Conservation (phyloP, 2,329 filamentous ascomycete genomes). For the Penicillium psychrosexuale region DNA sequence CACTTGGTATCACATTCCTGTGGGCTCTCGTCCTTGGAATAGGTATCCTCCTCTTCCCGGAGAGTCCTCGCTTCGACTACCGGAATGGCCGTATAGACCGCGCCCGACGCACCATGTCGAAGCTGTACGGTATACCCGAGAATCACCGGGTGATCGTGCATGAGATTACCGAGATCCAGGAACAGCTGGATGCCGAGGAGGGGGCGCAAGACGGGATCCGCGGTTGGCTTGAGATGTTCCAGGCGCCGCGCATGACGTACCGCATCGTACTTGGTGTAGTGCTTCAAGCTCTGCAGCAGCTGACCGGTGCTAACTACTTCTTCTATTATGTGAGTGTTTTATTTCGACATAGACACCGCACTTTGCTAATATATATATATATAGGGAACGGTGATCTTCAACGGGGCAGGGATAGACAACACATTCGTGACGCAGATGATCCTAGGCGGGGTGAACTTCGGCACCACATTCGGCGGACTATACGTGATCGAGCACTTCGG, state of each 20-base stretch:
- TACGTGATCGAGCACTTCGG: constrained; percentile 68
- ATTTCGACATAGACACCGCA: too few species aligned
- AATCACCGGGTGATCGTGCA: constrained; percentile 53
- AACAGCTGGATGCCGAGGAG: constrained; percentile 54
- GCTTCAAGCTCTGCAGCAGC: constrained; percentile 45
- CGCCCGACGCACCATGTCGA: constrained; percentile 53
- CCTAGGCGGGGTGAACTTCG: constrained; percentile 65
- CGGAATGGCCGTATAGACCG: constrained; percentile 52
- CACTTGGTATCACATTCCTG: constrained; percentile 57
- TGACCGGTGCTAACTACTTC: constrained; percentile 48
- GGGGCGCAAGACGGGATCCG: constrained; percentile 26
- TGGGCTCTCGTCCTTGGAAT: constrained; percentile 54
- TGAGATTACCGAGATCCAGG: constrained; percentile 56
- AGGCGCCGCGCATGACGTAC: constrained; percentile 47
- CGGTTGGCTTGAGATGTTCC: constrained; percentile 44
- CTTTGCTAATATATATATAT: constrained; percentile 52
- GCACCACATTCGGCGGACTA: constrained; percentile 62
- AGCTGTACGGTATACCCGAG: constrained; percentile 54
- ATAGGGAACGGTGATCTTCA: constrained; percentile 50
- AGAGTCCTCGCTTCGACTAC: constrained; percentile 58
- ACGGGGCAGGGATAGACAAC: constrained; percentile 62
- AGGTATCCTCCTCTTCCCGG: constrained; percentile 55
- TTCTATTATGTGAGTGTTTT: constrained; percentile 52
- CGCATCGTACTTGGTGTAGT: constrained; percentile 42
- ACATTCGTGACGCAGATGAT: constrained; percentile 64